These are phyloP conservation scores for Salvia hispanica DNA, from an alignment of 257 asterid genomes.

Conservation along the genomic window DNA sequence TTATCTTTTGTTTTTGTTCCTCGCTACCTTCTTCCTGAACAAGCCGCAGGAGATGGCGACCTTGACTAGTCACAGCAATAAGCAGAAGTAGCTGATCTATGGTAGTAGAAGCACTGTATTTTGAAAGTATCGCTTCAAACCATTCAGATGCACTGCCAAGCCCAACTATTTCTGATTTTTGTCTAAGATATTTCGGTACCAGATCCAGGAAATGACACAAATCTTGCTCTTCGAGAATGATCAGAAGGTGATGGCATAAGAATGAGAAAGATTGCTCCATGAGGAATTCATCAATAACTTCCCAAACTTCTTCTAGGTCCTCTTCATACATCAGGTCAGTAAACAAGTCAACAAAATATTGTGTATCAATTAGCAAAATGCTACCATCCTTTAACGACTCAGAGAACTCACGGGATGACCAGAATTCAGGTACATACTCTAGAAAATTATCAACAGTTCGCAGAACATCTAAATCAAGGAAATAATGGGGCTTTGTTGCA, in stretches of 20 bases:
- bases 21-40: conserved; percentile 74
- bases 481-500: conserved; percentile 97
- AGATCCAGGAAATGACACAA: conserved; percentile 59
- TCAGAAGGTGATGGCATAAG: conserved; percentile 83
- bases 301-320: conserved; percentile 70
- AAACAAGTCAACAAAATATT: conserved; percentile 65
- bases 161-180: conserved; percentile 42
- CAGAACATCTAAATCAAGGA: conserved; percentile 92
- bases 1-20: conserved; percentile 60
- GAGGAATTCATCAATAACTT: conserved; percentile 68
- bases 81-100: conserved; percentile 71
- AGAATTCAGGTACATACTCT: conserved; percentile 90
- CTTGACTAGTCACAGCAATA: conserved; percentile 72
- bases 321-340: conserved; percentile 79
- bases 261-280: conserved; percentile 75
- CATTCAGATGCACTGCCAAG: conserved; percentile 48
- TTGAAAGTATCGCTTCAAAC: conserved; percentile 72
- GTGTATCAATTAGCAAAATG: conserved; percentile 63
- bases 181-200: conserved; percentile 61
- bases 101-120: conserved; percentile 44
- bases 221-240: conserved; percentile 77
- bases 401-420: conserved; percentile 87
- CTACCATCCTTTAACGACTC: conserved; percentile 86
- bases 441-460: conserved; percentile 89
- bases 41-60: conserved; percentile 78